Base-by-base conservation (phyloP, 352 stramenopile species). In the Pythium plurisporium region DNA sequence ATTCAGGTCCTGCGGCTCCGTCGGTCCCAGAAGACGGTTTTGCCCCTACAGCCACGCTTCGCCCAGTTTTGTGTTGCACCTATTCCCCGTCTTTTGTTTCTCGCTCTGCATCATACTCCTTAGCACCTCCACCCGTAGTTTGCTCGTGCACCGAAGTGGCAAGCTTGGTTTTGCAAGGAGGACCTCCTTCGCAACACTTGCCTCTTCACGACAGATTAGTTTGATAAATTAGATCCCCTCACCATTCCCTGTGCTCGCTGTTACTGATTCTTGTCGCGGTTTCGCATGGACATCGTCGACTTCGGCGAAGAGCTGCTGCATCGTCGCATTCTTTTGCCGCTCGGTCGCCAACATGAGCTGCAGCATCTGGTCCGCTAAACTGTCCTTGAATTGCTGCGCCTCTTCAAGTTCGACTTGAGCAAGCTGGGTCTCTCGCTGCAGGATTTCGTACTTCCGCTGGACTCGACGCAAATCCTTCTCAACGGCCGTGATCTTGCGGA, bases 281-380 rank as follows among this genome's bases (percentile, higher is more conserved):
- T 38, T 33, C 23, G 19, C 12, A 11, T 40, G 19, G 5, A 26
- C n/a, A 6, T 50, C 17, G 40, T 91, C 81, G 5, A 87, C 74
- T 25, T 90, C 56, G 0, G 73, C 74, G 56, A 92, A 92, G 27
- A 93, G 74, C 55, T 87, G 54, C 42, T 87, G 76, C 82, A 94
- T 90, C 36, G 69, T 74, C 27, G 67, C 63, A 42, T 84, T 90
- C 68, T 91, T 94, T 20, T 83, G 64, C 23, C 72, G 72, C 55
- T 94, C 78, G 26, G 70, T 84, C 1, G 61, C 64, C 34, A 84
- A 34, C 59, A 94, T 75, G 44, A 94, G 74, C 41, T 89, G 72
- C 49, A 89, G 62, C 71, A 91, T 83, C 49, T 94, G 84, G 45
- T 94, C 79, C 0, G 77, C 71, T 5, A 94, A 62, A 40, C 79